A percentile compares a stretch with the other conserved stretches of the same genome.
phyloP scores from a whole-genome alignment of 2,329 filamentous ascomycete genomes.

The Colletotrichum sp. region DNA sequence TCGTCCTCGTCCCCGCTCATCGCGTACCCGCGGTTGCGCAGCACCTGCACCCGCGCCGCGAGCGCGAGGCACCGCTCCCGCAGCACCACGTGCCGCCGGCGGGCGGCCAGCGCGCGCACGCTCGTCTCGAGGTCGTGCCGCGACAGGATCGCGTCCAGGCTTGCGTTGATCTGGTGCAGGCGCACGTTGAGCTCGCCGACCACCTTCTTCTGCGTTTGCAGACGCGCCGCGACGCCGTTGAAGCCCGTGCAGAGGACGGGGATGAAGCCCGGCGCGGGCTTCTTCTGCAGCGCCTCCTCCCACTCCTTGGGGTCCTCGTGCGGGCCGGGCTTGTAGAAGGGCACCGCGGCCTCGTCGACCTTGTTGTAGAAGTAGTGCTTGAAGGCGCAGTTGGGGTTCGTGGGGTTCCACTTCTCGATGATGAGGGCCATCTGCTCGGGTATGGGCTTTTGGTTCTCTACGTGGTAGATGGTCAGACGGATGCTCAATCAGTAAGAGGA shows the following conservation, averaged over 20 bases:
- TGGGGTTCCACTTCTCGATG: conserved; percentile 75
- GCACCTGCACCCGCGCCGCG: conserved; percentile 79
- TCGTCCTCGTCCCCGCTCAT: conserved; percentile 82
- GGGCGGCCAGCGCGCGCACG: conserved; percentile 74
- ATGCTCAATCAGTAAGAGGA: neutral
- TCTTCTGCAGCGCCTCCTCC: conserved; percentile 83
- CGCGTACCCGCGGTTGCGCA: conserved; percentile 82
- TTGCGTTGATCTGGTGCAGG: conserved; percentile 80
- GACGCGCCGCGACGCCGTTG: conserved; percentile 71
- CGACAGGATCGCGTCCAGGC: conserved; percentile 73
- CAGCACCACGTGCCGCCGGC: conserved; percentile 74
- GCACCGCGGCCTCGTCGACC: conserved; percentile 75
- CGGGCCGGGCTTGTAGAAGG: conserved; percentile 74
- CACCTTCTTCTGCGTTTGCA: conserved; percentile 73
- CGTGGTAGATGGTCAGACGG: neutral
- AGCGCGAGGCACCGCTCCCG: conserved; percentile 76
- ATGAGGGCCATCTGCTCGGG: conserved; percentile 76
- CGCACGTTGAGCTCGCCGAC: conserved; percentile 73
- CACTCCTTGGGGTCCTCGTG: conserved; percentile 79
- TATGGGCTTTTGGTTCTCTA: conserved; percentile 72
- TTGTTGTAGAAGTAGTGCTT: conserved; percentile 90
- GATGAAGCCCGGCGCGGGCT: conserved; percentile 77
- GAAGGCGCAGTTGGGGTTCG: conserved; percentile 72
- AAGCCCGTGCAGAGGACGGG: conserved; percentile 80
- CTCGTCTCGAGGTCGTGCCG: conserved; percentile 79